phyloP scores from a whole-genome alignment of 2,329 filamentous ascomycete species.

The Endoconidiophora polonica region DNA sequence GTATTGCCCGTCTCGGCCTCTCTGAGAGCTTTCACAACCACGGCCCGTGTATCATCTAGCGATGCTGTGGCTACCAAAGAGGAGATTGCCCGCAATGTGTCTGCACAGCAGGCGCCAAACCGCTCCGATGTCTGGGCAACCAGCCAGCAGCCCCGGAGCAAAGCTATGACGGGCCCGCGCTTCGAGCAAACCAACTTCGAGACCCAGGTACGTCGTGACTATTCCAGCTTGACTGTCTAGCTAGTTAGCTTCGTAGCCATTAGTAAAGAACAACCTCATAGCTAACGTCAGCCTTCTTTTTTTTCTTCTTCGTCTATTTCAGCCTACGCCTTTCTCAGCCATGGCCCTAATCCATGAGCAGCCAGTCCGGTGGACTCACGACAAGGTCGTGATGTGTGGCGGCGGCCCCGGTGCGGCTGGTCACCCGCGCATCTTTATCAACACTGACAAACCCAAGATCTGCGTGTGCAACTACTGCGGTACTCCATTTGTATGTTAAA shows the following conservation, averaged over 20 bases:
- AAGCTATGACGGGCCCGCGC: constrained; percentile 82
- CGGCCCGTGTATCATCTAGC: not conserved
- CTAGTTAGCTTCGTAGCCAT: not conserved
- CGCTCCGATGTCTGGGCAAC: constrained; percentile 63
- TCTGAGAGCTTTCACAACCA: not conserved
- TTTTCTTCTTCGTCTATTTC: not conserved
- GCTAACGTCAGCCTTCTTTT: not conserved
- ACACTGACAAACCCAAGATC: constrained; percentile 93
- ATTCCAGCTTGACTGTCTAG: no score
- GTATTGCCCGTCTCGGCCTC: not conserved
- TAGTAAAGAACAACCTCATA: not conserved
- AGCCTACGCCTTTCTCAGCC: constrained; percentile 80
- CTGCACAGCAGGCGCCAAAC: constrained; percentile 67
- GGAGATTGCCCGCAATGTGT: constrained; percentile 28
- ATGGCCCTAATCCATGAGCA: constrained; percentile 95
- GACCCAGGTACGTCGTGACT: constrained; percentile 55
- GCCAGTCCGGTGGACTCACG: constrained; percentile 80
- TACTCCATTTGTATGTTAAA: constrained; percentile 60
- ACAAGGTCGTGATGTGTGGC: constrained; percentile 69
- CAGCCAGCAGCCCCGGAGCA: constrained; percentile 63
- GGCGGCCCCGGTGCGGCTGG: constrained; percentile 81
- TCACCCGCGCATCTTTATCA: constrained; percentile 92
- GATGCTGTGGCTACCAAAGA: constrained; percentile 1
- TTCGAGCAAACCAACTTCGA: constrained; percentile 96
- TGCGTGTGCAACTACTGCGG: constrained; percentile 84